Evolutionary conservation across 169 alveolate genomes (phyloP).

Genomic region (Theileria orientalis): DNA sequence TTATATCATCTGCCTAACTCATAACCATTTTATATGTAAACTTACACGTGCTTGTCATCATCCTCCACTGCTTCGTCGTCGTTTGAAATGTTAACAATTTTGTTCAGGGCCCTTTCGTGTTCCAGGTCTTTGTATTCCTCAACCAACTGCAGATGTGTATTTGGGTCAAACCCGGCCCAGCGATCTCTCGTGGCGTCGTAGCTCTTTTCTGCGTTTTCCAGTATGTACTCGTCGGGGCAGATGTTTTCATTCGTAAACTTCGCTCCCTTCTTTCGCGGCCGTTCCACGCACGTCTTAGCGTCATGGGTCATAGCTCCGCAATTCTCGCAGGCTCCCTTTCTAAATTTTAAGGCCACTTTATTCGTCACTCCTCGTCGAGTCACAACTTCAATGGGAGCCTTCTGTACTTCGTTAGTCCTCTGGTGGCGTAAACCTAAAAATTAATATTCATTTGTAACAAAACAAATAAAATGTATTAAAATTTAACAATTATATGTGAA

Average conservation of each 20-base stretch:
- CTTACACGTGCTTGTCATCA: conserved; percentile 10
- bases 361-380: conserved; percentile 61
- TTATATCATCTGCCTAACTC: conserved; percentile 21
- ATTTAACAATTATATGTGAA: not conserved
- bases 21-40: too few relatives aligned
- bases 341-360: conserved; percentile 71
- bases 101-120: conserved; percentile 80
- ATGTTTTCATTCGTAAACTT: conserved; percentile 87
- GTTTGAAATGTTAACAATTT: conserved; percentile 71
- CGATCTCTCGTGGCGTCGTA: conserved; percentile 96
- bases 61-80: conserved; percentile 36
- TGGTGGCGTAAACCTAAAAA: conserved; percentile 76
- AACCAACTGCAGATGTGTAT: conserved; percentile 81
- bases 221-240: conserved; percentile 90
- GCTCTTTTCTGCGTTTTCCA: conserved; percentile 74
- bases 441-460: not conserved
- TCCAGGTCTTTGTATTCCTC: conserved; percentile 87
- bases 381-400: conserved; percentile 59
- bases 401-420: conserved; percentile 61
- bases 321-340: conserved; percentile 97
- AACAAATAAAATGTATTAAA: conserved; percentile 13
- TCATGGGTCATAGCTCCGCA: conserved; percentile 99
- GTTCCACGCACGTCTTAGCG: conserved; percentile 93
- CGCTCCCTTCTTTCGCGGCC: conserved; percentile 96
- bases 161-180: conserved; percentile 95